A percentile compares a stretch with the other conserved stretches of the same genome.
These are phyloP conservation scores for Verticillium isaacii DNA, from an alignment of 2,329 filamentous ascomycete species.

Conservation along the genomic window DNA sequence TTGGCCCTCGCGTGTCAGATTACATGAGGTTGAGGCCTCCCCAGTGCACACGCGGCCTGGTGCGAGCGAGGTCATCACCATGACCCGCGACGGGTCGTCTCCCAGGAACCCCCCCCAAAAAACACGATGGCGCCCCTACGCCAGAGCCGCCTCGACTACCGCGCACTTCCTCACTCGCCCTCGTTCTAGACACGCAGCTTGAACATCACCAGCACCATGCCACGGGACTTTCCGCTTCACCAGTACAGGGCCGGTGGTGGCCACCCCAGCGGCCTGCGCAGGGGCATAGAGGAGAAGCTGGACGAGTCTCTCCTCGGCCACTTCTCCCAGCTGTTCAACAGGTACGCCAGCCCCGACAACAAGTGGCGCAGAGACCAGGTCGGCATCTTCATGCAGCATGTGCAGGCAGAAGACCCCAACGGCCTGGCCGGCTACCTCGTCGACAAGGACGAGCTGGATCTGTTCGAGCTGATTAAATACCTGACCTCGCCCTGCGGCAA, in stretches of 20 bases:
- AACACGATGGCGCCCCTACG: no score
- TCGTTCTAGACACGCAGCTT: no score
- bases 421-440: slow-evolving; percentile 11
- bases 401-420: slow-evolving; percentile 36
- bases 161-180: no score
- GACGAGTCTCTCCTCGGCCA: slow-evolving; percentile 31
- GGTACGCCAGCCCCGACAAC: slow-evolving; percentile 32
- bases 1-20: no score
- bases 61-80: no score
- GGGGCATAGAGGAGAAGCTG: slow-evolving; percentile 3
- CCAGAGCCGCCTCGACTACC: no score
- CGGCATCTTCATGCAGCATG: slow-evolving; percentile 37
- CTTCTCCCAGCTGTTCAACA: slow-evolving; percentile 39
- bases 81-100: no score
- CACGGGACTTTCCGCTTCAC: neutral
- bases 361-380: slow-evolving; percentile 41
- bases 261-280: slow-evolving; percentile 1
- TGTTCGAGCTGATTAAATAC: slow-evolving; percentile 45
- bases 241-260: slow-evolving; percentile 4
- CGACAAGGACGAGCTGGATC: slow-evolving; percentile 32
- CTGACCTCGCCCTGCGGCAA: slow-evolving; percentile 46
- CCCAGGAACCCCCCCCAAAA: no score
- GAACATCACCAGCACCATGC: neutral
- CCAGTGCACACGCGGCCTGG: no score
- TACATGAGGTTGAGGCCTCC: no score